A percentile compares a stretch with the other conserved stretches of the same genome.
Evolutionary conservation across 75 land plant genomes (phyloP).

Genomic region (Chamaecyparis obtusa): DNA sequence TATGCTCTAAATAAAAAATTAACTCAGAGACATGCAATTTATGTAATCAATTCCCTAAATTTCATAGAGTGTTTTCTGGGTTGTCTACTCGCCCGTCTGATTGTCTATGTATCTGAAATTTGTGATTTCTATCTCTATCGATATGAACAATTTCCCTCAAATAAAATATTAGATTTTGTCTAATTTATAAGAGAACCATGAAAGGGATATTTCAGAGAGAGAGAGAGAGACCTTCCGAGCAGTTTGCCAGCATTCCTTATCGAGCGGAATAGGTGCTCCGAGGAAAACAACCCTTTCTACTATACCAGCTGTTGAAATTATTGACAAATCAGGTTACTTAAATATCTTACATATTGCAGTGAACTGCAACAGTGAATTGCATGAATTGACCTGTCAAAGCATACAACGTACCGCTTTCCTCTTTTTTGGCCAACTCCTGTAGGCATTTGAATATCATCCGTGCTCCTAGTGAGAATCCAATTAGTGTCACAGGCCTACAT

Average conservation of each 20-base stretch:
- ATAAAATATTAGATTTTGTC: too few species aligned
- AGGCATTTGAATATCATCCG: conserved; percentile 90
- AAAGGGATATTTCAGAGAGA: background rate
- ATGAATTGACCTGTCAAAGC: background rate
- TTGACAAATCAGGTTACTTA: background rate
- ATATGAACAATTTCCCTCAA: too few species aligned
- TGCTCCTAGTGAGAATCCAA: conserved; percentile 96
- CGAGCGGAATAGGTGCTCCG: conserved; percentile 86
- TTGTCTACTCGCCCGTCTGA: too few species aligned
- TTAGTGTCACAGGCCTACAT: conserved; percentile 90
- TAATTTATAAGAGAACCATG: too few species aligned
- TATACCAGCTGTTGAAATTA: conserved; percentile 57
- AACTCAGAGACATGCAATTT: too few species aligned
- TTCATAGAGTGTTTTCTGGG: too few species aligned
- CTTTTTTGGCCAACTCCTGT: conserved; percentile 66
- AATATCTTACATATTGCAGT: background rate
- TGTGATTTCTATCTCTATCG: too few species aligned
- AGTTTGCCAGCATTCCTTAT: conserved; percentile 66
- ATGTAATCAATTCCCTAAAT: too few species aligned
- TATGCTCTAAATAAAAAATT: too few species aligned
- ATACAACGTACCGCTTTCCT: conserved; percentile 62
- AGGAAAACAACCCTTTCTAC: conserved; percentile 92
- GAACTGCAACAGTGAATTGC: background rate
- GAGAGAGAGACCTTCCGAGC: conserved; percentile 63
- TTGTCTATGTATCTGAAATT: too few species aligned